These are phyloP conservation scores for Camellia granthamiana DNA, from an alignment of 148 eudicot genomes.

Conservation along the genomic window DNA sequence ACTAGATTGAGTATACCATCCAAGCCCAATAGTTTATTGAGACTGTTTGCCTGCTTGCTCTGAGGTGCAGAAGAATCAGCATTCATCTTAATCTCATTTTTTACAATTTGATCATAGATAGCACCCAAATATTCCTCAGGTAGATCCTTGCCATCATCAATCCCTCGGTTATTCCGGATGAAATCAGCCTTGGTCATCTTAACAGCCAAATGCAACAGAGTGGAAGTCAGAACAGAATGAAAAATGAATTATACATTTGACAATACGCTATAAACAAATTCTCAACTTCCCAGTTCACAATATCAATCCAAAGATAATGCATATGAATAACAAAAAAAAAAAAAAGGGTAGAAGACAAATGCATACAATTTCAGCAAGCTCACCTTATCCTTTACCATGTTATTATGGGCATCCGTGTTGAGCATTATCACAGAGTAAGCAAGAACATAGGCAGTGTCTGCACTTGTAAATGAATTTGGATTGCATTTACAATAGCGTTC, in stretches of 20 bases:
- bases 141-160: conserved; percentile 93
- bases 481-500: conserved; percentile 99
- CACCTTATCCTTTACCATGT: conserved; percentile 97
- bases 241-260: background rate
- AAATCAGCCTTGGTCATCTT: conserved; percentile 97
- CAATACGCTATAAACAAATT: background rate
- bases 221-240: conserved; percentile 22
- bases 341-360: background rate
- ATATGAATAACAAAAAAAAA: conserved; percentile 1
- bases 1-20: conserved; percentile 95
- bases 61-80: conserved; percentile 81
- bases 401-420: conserved; percentile 98
- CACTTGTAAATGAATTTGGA: conserved; percentile 85
- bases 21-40: conserved; percentile 85
- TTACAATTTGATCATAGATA: conserved; percentile 89
- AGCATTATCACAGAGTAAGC: conserved; percentile 99
- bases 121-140: conserved; percentile 86
- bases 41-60: conserved; percentile 81
- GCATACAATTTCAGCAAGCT: conserved; percentile 17
- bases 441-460: conserved; percentile 98
- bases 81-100: conserved; percentile 95
- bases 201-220: conserved; percentile 13
- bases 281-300: background rate
- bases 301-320: background rate
- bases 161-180: conserved; percentile 95